Conservation (phyloP, 345 rosid genomes). For the Clarkia xantiana region DNA sequence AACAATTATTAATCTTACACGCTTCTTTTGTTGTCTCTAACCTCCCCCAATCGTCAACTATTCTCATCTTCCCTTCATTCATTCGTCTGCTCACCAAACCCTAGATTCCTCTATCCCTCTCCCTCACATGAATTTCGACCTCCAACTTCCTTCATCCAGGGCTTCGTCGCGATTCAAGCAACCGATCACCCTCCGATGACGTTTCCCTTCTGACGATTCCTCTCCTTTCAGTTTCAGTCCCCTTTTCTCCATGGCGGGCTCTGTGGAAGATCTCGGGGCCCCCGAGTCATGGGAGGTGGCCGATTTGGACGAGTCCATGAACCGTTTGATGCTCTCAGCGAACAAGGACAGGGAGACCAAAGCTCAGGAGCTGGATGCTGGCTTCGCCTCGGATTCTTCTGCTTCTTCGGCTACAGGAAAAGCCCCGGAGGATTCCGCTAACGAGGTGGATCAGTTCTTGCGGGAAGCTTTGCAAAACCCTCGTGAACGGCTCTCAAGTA, state of each 20-base stretch:
- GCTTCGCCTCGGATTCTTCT: conserved; percentile 10
- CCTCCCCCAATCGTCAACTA: no score
- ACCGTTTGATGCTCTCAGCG: conserved; percentile 40
- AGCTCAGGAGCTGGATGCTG: conserved; percentile 9
- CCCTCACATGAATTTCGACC: no score
- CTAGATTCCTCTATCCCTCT: no score
- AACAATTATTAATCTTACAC: no score
- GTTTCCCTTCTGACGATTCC: background rate
- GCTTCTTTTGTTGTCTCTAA: no score
- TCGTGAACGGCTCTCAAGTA: conserved; percentile 67
- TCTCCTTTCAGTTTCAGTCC: background rate
- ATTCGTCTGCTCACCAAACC: no score
- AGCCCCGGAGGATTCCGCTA: conserved; percentile 22
- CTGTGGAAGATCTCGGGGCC: conserved; percentile 63
- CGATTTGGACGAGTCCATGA: conserved; percentile 61
- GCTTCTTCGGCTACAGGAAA: conserved; percentile 11
- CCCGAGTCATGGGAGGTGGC: conserved; percentile 86
- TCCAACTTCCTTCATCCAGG: no score
- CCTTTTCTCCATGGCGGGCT: conserved; percentile 38
- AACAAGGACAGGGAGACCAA: conserved; percentile 11
- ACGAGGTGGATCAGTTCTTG: conserved; percentile 66
- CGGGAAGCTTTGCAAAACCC: conserved; percentile 68
- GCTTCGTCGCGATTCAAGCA: no score
- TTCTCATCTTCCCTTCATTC: no score
- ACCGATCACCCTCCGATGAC: background rate